Conservation (phyloP, 73 alveolate genomes). For the Urostyla sp. region DNA sequence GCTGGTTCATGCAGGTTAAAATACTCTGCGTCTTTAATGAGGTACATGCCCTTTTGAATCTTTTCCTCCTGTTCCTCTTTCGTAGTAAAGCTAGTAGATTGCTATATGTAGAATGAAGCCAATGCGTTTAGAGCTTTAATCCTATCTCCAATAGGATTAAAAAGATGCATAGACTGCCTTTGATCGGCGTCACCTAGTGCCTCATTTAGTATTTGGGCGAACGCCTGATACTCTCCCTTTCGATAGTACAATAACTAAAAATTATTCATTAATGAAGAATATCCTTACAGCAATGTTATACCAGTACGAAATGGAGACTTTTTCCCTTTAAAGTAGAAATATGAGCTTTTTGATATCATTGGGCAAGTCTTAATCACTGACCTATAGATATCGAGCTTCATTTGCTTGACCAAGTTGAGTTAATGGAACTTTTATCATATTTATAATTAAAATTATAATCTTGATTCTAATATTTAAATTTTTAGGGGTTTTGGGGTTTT, state of each 20-base stretch:
- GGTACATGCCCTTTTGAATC: constrained; percentile 1
- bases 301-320: constrained; percentile 44
- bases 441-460: background rate
- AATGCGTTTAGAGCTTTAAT: background rate
- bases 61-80: background rate
- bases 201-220: background rate
- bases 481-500: constrained; percentile 2
- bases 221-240: constrained; percentile 7
- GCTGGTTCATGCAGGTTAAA: background rate
- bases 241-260: constrained; percentile 40
- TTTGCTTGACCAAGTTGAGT: background rate
- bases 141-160: background rate
- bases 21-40: constrained; percentile 26
- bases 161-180: constrained; percentile 9
- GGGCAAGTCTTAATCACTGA: constrained; percentile 1
- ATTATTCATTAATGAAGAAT: background rate
- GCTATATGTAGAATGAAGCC: constrained; percentile 16
- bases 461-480: background rate
- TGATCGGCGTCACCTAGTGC: constrained; percentile 13
- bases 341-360: constrained; percentile 8
- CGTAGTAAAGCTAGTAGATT: background rate
- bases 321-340: constrained; percentile 34
- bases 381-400: background rate
- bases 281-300: constrained; percentile 23
- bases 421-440: constrained; percentile 26